These are phyloP conservation scores for Colletotrichum sp. DNA, from an alignment of 2,329 filamentous ascomycete species.

Conservation along the genomic window DNA sequence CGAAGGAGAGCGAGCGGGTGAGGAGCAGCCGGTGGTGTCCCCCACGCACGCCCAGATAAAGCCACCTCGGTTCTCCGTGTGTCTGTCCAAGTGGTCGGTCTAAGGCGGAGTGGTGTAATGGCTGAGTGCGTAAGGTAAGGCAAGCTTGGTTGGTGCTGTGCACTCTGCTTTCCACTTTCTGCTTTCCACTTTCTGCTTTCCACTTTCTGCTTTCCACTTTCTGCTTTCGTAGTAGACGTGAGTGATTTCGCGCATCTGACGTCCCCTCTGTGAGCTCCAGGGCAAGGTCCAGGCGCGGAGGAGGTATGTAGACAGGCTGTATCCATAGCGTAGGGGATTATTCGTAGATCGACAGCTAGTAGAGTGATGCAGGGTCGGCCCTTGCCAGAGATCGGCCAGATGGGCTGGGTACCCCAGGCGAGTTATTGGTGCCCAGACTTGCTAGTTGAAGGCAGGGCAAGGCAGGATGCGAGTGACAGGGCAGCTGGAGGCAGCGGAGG, in stretches of 20 bases:
- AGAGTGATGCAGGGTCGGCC: slow-evolving; percentile 13
- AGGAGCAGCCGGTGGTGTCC: not conserved
- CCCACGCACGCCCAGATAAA: not conserved
- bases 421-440: not conserved
- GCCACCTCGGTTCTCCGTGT: not conserved
- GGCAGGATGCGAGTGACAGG: not conserved
- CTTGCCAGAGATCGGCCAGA: slow-evolving; percentile 4
- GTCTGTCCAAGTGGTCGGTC: not conserved
- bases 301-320: not conserved
- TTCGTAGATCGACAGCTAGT: slow-evolving; percentile 19
- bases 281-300: not conserved
- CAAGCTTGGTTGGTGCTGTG: not conserved
- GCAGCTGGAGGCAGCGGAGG: not conserved
- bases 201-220: not conserved
- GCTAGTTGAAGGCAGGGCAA: not conserved
- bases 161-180: not conserved
- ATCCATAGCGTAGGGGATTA: not conserved
- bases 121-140: not conserved
- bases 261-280: not conserved
- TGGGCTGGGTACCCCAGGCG: not conserved
- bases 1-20: not conserved
- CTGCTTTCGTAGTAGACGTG: not conserved
- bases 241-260: not conserved
- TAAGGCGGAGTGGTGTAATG: not conserved
- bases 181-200: not conserved